Base-by-base conservation (phyloP, 768 basidiomycete genomes). In the Kondoa subrosea region DNA sequence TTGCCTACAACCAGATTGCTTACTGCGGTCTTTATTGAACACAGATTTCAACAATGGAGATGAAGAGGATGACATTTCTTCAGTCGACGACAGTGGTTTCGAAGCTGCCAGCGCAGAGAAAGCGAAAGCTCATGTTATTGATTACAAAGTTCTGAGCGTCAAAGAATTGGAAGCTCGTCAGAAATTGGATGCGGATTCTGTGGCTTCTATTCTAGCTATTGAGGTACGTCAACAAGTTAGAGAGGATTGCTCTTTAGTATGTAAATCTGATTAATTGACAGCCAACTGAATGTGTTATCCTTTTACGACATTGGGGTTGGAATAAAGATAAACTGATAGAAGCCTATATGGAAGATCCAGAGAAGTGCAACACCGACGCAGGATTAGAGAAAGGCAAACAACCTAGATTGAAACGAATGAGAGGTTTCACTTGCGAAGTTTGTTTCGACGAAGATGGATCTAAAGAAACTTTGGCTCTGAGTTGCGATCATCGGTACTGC, bases 241-340 rank as follows among this genome's bases (percentile, higher is more conserved):
- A 17, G 21, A 27, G 56, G 50, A 15, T 21, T 1, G 17, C 27
- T 4, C 56, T 64, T 21, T 34, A 21, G 21, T 33, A 34, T 15
- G 30, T 40, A 12, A 57, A 16, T 25, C 63, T 64, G 26, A 21
- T 57, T 26, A 57, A 57, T 67, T 58, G 56, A 25, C 75, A 91
- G 90, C 72, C 77, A 1, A 82, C 83, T 73, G 82, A 82, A 1
- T 91, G 91, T 2, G 81, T 84, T 1, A 79, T 91, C 32, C 81
- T 99, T 3, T 80, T 99, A 68, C 84, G 91, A 31, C 80, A 88
- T 78, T 83, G 87, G 81, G 80, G 82, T 66, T 99, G 95, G 95
- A 97, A 97, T 81, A 89, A 89, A 75, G 95, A 99, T 76, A 85
- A 86, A 67, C 82, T 99, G 26, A 89, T 91, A 72, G 93, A 97